Conservation (phyloP, 163 green algal species). For the Trebouxia gelatinosa region DNA sequence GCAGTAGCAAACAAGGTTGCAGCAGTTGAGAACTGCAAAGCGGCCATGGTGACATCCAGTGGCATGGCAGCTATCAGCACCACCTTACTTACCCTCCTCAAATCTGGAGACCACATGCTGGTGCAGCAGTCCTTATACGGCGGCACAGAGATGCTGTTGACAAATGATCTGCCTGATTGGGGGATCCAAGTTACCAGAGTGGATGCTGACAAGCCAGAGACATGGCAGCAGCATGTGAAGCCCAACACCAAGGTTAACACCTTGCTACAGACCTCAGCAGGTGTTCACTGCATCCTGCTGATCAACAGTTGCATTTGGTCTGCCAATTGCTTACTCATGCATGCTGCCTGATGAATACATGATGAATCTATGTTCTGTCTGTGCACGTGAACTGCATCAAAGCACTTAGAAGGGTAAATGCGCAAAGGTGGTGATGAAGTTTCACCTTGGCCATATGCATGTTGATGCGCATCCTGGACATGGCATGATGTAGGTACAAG, state of each 20-base stretch:
- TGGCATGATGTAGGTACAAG: neutral
- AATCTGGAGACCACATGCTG: constrained; percentile 55
- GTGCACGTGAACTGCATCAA: too few species aligned
- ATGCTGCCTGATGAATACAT: too few species aligned
- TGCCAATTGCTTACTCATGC: too few species aligned
- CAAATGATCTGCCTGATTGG: constrained; percentile 27
- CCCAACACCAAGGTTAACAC: constrained; percentile 49
- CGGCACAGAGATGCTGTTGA: constrained; percentile 37
- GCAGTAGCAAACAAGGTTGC: constrained; percentile 15
- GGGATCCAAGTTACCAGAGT: constrained; percentile 37
- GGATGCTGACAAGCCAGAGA: constrained; percentile 23
- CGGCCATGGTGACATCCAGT: constrained; percentile 34
- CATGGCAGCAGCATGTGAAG: constrained; percentile 37
- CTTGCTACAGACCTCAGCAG: too few species aligned
- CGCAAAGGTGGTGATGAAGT: too few species aligned
- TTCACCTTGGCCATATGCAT: neutral
- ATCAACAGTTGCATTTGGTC: too few species aligned
- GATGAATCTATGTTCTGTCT: too few species aligned
- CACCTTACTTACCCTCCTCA: constrained; percentile 41
- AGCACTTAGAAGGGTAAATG: too few species aligned
- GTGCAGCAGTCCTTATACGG: constrained; percentile 44
- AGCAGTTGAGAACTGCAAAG: constrained; percentile 33
- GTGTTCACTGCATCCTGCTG: too few species aligned
- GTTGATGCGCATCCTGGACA: neutral
- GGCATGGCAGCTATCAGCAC: constrained; percentile 58